Conservation (phyloP, 371 early-diverging fungal genomes). For the Dinochytrium kinnereticum region DNA sequence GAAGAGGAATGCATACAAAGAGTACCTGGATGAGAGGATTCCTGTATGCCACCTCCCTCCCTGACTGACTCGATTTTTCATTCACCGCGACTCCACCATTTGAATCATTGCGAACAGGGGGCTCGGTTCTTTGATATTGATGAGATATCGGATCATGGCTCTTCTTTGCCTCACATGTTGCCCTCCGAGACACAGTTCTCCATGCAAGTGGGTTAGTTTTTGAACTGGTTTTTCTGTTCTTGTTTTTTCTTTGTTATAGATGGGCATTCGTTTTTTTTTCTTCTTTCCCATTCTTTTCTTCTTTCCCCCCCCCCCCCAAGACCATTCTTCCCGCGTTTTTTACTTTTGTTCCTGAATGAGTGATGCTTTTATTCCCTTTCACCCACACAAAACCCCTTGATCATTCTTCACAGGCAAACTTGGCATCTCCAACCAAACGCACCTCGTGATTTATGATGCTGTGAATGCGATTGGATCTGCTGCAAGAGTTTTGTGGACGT, state of each 20-base stretch:
- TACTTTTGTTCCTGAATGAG: no score
- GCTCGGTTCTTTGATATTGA: conserved; percentile 58
- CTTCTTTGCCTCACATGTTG: conserved; percentile 54
- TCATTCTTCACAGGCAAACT: conserved; percentile 41
- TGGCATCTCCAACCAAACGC: conserved; percentile 50
- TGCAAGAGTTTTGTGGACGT: conserved; percentile 56
- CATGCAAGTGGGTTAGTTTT: conserved; percentile 45
- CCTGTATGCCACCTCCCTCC: conserved; percentile 37
- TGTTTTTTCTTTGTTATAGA: no score
- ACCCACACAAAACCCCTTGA: neutral
- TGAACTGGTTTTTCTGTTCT: no score
- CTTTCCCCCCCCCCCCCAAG: no score
- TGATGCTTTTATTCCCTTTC: neutral
- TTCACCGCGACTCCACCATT: neutral
- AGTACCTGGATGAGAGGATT: conserved; percentile 56
- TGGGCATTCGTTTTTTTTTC: no score
- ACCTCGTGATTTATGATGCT: conserved; percentile 56
- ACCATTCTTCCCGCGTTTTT: no score
- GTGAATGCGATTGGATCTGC: conserved; percentile 48
- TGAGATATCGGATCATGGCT: conserved; percentile 38
- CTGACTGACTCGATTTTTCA: neutral
- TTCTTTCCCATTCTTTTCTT: no score
- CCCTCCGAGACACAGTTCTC: conserved; percentile 48
- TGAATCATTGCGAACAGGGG: conserved; percentile 26
- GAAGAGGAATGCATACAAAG: conserved; percentile 68